Evolutionary conservation across 2,329 filamentous ascomycete species (phyloP).

Genomic region (Aspergillus oerlinghausenensis): DNA sequence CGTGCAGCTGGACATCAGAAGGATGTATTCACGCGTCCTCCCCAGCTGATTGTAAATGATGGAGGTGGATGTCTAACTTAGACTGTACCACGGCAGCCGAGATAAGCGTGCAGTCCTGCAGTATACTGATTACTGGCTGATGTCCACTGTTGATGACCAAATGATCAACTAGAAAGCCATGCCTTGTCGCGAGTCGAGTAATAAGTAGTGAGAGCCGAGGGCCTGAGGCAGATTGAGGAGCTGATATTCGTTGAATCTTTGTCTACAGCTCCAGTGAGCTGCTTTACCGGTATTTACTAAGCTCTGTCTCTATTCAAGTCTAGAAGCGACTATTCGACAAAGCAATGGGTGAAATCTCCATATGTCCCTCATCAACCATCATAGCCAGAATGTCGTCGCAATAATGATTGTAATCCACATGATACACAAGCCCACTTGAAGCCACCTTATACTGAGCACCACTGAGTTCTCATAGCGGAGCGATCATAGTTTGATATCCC

Average conservation of each 20-base stretch:
- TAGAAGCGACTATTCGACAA: not conserved
- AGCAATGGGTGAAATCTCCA: not conserved
- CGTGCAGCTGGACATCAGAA: not conserved
- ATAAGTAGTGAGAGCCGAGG: not conserved
- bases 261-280: not conserved
- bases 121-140: not conserved
- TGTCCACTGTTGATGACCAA: not conserved
- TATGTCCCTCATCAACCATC: not conserved
- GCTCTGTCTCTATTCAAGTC: not conserved
- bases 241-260: not conserved
- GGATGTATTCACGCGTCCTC: not conserved
- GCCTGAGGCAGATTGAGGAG: not conserved
- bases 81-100: not conserved
- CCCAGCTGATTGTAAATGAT: not conserved
- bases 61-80: not conserved
- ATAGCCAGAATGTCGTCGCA: not conserved
- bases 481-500: not conserved
- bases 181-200: too few species aligned
- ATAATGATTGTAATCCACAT: not conserved
- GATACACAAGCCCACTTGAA: not conserved
- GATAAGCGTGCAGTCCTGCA: not conserved
- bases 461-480: not conserved
- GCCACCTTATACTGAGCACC: not conserved
- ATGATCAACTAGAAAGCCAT: too few species aligned
- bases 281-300: not conserved